Evolutionary conservation across 2,329 filamentous ascomycete genomes (phyloP), one percentile per base, ranked within the genome.

Genomic region (Calonectria leucothoes): DNA sequence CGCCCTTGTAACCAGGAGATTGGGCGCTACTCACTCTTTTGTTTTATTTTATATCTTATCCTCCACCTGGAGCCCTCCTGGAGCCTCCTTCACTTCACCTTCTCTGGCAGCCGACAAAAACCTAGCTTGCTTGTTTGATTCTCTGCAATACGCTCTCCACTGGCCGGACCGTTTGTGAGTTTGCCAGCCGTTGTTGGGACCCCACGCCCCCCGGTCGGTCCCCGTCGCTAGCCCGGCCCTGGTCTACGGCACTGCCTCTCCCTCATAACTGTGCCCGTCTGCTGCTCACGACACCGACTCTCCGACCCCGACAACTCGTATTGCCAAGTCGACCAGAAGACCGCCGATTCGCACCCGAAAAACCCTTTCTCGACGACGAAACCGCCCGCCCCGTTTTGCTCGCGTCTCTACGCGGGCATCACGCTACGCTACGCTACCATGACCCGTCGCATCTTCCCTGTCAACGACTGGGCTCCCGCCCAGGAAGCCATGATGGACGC

Each of bases 401-500:
- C 37, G 64, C 69, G 68, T 69, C 63, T 73, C 48, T 57, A 33
- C 42, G 39, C 63, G 55, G 55, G 63, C 65, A 69, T 71, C 70
- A 52, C 70, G 66, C 57, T 52, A 49, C 63, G 31, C n/a, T n/a
- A n/a, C n/a, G n/a, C 42, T 45, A 67, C 63, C 63, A 84, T 84
- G 79, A 81, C 86, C 75, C 82, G 79, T 74, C 82, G 85, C 77
- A 83, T 86, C 73, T 83, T 85, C 74, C 83, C 84, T 65, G 77
- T 86, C 71, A 80, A 81, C 74, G 86, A 87, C 74, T 87, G 85
- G 86, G 83, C 85, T 51, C 81, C 85, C 27, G 76, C 79, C 66
- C 86, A 87, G 75, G 87, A 89, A 78, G 84, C 87, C 78, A 83
- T 84, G 76, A 74, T 81, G 75, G 74, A 80, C 42, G 49, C 55